Conservation (phyloP, 2,329 filamentous ascomycete genomes). For the Phyllachora maydis region DNA sequence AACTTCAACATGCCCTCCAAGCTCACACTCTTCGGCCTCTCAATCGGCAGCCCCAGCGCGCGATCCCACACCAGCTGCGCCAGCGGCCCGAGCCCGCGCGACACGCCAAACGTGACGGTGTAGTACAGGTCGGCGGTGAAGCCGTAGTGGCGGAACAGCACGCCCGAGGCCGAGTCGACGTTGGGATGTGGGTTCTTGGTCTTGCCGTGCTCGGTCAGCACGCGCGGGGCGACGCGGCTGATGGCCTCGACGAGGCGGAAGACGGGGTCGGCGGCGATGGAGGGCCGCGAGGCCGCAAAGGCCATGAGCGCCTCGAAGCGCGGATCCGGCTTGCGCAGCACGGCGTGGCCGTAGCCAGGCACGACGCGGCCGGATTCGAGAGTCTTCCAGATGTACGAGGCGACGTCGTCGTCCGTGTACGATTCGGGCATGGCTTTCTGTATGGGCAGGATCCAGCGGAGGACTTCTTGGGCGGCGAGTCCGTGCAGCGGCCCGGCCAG, state of each 20-base stretch:
- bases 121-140: conserved; percentile 97
- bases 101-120: conserved; percentile 50
- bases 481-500: conserved; percentile 84
- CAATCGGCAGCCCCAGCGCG: conserved; percentile 81
- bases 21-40: conserved; percentile 96
- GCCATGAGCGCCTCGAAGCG: conserved; percentile 95
- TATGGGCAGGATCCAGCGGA: conserved; percentile 95
- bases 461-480: conserved; percentile 87
- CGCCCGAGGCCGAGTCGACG: conserved; percentile 81
- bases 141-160: conserved; percentile 94
- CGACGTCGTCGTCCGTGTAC: conserved; percentile 66
- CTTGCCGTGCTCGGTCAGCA: conserved; percentile 91
- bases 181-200: conserved; percentile 97
- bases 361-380: conserved; percentile 89
- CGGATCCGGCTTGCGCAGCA: conserved; percentile 90
- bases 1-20: conserved; percentile 64
- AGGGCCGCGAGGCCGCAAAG: conserved; percentile 67
- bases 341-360: conserved; percentile 87
- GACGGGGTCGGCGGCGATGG: conserved; percentile 72
- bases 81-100: conserved; percentile 60
- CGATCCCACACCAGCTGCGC: conserved; percentile 95
- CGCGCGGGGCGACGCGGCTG: conserved; percentile 72
- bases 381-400: conserved; percentile 78
- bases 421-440: conserved; percentile 62
- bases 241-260: conserved; percentile 92